These are phyloP conservation scores for Pouteria campechiana DNA, from an alignment of 179 eudicot species.

Conservation along the genomic window DNA sequence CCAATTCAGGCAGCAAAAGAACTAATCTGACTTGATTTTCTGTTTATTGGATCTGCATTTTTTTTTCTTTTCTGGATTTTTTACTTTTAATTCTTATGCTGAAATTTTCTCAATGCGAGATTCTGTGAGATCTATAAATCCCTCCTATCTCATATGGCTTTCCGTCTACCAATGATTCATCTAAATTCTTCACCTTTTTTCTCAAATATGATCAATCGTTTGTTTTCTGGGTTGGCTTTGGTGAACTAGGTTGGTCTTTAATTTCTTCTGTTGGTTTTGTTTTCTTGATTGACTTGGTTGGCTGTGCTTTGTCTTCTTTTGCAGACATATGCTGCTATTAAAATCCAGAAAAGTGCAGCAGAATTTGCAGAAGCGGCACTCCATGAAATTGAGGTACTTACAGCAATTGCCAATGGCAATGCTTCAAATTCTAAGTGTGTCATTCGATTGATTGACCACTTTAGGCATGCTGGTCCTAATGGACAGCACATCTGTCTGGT, in stretches of 20 bases:
- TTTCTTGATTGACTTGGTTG: background rate
- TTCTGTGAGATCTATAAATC: too few species aligned
- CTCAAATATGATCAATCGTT: too few species aligned
- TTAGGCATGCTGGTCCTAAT: conserved; percentile 91
- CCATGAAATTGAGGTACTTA: conserved; percentile 88
- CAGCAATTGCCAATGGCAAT: conserved; percentile 68
- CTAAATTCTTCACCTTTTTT: too few species aligned
- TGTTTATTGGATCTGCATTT: too few species aligned
- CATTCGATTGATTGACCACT: conserved; percentile 71
- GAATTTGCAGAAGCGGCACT: conserved; percentile 89
- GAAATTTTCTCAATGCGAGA: too few species aligned
- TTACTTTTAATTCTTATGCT: too few species aligned
- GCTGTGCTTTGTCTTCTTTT: conserved; percentile 4
- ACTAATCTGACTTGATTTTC: too few species aligned
- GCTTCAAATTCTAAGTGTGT: conserved; percentile 41
- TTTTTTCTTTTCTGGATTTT: too few species aligned
- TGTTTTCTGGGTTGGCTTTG: too few species aligned
- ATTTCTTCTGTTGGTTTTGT: background rate
- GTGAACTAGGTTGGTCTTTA: background rate
- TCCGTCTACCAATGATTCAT: too few species aligned
- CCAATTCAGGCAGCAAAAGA: too few species aligned
- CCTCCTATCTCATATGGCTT: too few species aligned
- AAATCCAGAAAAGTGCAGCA: conserved; percentile 96
- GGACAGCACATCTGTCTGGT: conserved; percentile 98
- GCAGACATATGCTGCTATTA: conserved; percentile 76